A percentile compares a stretch with the other conserved stretches of the same genome.
These are phyloP conservation scores for Thalassia testudinum DNA, from an alignment of 116 monocot species.

Conservation along the genomic window DNA sequence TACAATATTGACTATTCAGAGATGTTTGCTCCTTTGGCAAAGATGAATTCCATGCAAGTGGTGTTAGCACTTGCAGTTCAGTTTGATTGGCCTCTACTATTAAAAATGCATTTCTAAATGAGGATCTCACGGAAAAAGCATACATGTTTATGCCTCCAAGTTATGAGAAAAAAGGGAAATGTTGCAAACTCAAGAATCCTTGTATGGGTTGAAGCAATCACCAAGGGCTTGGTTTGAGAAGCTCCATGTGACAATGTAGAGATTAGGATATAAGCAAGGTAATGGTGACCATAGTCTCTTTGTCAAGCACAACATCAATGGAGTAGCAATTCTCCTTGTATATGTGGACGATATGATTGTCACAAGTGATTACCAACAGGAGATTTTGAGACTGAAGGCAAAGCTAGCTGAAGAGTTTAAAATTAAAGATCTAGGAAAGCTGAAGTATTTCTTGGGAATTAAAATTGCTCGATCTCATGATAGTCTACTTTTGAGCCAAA, in stretches of 20 bases:
- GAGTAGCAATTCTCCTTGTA: conserved; percentile 3
- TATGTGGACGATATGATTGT: conserved; percentile 8
- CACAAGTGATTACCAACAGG: background rate
- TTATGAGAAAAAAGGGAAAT: background rate
- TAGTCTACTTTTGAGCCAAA: background rate
- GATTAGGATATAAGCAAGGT: background rate
- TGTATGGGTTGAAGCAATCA: conserved; percentile 12
- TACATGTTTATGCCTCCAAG: conserved; percentile 4
- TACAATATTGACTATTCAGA: conserved; percentile 7
- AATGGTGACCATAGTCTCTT: conserved; percentile 10
- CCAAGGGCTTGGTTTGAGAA: conserved; percentile 7
- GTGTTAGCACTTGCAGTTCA: background rate
- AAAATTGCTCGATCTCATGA: background rate
- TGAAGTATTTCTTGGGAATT: background rate
- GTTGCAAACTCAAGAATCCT: too few species aligned
- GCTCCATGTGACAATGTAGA: background rate
- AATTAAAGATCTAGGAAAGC: background rate
- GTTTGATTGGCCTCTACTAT: background rate
- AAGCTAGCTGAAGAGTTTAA: background rate
- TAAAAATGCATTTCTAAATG: background rate
- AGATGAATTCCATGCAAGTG: background rate
- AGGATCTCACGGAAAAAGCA: conserved; percentile 1
- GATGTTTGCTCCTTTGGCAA: conserved; percentile 2
- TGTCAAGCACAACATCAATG: background rate
- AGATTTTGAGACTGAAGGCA: background rate